Evolutionary conservation across 441 rosid genomes (phyloP).

Genomic region (Bocquillonia castaneifolia): DNA sequence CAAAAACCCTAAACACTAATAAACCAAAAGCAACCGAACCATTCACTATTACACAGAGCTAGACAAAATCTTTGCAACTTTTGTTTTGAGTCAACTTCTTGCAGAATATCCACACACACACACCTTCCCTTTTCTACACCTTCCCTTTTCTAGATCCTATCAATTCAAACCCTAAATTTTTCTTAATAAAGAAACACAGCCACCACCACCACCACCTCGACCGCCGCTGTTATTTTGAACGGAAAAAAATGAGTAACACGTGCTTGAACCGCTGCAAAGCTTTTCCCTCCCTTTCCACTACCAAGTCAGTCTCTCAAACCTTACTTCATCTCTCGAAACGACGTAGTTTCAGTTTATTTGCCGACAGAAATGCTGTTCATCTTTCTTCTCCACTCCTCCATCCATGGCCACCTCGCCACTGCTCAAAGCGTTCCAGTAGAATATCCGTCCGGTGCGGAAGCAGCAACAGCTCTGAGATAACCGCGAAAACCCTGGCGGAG

Average conservation of each 20-base stretch:
- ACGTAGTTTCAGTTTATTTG: slow-evolving; percentile 21
- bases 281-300: slow-evolving; percentile 19
- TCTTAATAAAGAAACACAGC: too few species aligned
- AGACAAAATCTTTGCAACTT: too few species aligned
- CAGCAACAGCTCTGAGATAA: slow-evolving; percentile 19
- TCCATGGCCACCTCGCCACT: slow-evolving; percentile 32
- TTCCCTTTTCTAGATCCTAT: too few species aligned
- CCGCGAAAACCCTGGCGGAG: slow-evolving; percentile 14
- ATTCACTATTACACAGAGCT: too few species aligned
- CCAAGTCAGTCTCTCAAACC: slow-evolving; percentile 18
- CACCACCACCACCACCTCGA: too few species aligned
- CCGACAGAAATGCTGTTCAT: slow-evolving; percentile 12
- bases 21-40: too few species aligned
- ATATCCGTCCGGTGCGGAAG: slow-evolving; percentile 19
- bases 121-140: too few species aligned
- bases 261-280: slow-evolving; percentile 5
- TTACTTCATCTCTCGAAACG: slow-evolving; percentile 5
- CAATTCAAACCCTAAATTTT: too few species aligned
- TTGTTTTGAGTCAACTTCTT: too few species aligned
- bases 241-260: not conserved
- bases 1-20: too few species aligned
- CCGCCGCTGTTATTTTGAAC: too few species aligned
- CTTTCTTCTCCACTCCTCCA: slow-evolving; percentile 20
- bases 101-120: too few species aligned
- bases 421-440: slow-evolving; percentile 8